Evolutionary conservation across 345 rosid species (phyloP), one percentile per base, ranked within the genome.

Genomic region (Salix caprea): DNA sequence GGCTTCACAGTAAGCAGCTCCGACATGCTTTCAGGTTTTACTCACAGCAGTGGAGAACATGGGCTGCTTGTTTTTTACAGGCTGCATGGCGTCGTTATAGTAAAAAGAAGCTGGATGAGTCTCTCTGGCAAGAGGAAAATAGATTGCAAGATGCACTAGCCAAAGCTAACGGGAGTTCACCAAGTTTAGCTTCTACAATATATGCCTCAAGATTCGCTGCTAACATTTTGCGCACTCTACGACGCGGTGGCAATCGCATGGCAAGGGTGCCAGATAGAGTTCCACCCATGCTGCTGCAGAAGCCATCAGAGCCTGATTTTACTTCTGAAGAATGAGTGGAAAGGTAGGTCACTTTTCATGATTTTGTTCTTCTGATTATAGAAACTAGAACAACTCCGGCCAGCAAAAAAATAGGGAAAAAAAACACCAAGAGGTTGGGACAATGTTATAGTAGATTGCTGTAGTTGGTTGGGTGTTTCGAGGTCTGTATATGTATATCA

Each of bases 31-130:
- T 91, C 82, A 88, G 97, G 81, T 87, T 89, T 84, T 90, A 93
- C 84, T 95, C 97, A 0, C 93, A 85, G 74, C 98, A 93, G 61
- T 93, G 99, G 99, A 85, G 92, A 87, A 85, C 94, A 5, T 91
- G 98, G 99, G 99, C 97, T 3, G 98, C 99, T 67, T 90, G 94
- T 69, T 93, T 89, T 75, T 83, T 93, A 77, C 99, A 93, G 86
- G 97, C 96, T 1, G 94, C 97, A 0, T 95, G 98, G 98, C 90
- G 96, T 6, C 89, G 97, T 3, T 85, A 86, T 71, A 52, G 60
- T 36, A 90, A 86, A 80, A 95, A 89, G 96, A 95, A 92, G 75
- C 86, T 82, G 0, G 97, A 89, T 68, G 95, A 95, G 72, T 76
- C 93, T 32, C 88, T 91, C 39, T 78, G 60, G 40, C 89, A 82